Evolutionary conservation across 202 grass and related monocot species (phyloP).

Genomic region (Eragrostis tef): DNA sequence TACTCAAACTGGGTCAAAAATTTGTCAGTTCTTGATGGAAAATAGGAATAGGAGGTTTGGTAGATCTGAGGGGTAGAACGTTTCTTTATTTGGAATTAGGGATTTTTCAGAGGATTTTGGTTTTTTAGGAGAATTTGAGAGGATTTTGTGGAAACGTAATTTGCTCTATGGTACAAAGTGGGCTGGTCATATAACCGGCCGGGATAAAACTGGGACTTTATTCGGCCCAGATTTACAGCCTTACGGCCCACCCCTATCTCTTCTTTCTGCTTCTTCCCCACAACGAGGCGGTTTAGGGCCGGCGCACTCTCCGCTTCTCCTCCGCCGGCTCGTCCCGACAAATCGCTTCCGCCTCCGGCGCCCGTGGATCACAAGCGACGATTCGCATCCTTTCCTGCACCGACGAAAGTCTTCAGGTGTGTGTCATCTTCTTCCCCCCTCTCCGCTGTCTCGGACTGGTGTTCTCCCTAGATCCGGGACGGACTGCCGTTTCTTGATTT

Average conservation of each 20-base stretch:
- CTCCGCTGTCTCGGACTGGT: neutral
- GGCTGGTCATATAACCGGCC: neutral
- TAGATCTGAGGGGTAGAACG: neutral
- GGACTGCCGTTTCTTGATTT: constrained; percentile 10
- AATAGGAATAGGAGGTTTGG: neutral
- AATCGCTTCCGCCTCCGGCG: neutral
- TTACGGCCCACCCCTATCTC: neutral
- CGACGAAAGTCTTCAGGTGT: neutral
- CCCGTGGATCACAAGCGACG: neutral
- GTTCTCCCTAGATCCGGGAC: constrained; percentile 14
- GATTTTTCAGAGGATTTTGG: too few relatives aligned
- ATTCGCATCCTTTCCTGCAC: neutral
- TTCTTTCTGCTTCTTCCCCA: neutral
- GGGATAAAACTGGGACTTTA: neutral
- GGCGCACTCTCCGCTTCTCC: neutral
- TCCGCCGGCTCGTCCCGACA: neutral
- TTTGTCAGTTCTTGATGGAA: neutral
- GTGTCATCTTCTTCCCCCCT: neutral
- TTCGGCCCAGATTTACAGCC: neutral
- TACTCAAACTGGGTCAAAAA: neutral
- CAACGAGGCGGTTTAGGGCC: constrained; percentile 20
- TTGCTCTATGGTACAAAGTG: neutral
- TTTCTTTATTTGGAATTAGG: neutral
- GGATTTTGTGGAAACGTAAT: neutral
- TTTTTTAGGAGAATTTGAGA: too few relatives aligned